Percentiles rank a stretch among this genome's conserved stretches.
Conservation (phyloP, 148 eudicot genomes). For the Chenopodium quinoa region DNA sequence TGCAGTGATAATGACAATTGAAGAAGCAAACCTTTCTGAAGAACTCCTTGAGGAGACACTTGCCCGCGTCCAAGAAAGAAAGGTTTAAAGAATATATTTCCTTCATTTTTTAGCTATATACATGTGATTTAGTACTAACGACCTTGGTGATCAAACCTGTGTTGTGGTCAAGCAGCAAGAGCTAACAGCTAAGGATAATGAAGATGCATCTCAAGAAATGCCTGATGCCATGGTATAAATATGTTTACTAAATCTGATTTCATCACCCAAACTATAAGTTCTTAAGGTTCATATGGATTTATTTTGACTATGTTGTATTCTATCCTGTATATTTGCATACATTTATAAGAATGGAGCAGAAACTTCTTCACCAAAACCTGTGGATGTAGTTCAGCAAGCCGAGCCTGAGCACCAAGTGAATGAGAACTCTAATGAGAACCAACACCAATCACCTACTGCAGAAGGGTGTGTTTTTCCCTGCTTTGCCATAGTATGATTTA, state of each 20-base stretch:
- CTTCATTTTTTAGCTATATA: neutral
- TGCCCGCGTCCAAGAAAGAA: slow-evolving; percentile 23
- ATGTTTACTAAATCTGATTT: neutral
- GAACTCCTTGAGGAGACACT: slow-evolving; percentile 9
- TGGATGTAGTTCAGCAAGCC: slow-evolving; percentile 6
- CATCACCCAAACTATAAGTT: neutral
- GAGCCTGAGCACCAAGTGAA: neutral
- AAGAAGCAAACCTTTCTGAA: slow-evolving; percentile 23
- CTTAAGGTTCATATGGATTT: neutral
- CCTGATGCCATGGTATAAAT: slow-evolving; percentile 14
- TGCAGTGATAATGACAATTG: slow-evolving; percentile 11
- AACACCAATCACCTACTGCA: neutral
- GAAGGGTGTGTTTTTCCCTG: neutral
- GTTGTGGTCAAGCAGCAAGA: slow-evolving; percentile 20
- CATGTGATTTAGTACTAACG: neutral
- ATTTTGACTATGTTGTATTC: neutral
- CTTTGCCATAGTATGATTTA: neutral
- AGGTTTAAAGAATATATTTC: slow-evolving; percentile 9
- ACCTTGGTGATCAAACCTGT: neutral
- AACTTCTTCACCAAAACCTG: neutral
- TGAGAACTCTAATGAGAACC: neutral
- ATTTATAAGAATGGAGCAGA: slow-evolving; percentile 12
- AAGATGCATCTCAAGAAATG: neutral
- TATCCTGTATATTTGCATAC: neutral
- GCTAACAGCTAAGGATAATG: neutral